Evolutionary conservation across 2,329 filamentous ascomycete genomes (phyloP).

Genomic region (Penicillium sp.): DNA sequence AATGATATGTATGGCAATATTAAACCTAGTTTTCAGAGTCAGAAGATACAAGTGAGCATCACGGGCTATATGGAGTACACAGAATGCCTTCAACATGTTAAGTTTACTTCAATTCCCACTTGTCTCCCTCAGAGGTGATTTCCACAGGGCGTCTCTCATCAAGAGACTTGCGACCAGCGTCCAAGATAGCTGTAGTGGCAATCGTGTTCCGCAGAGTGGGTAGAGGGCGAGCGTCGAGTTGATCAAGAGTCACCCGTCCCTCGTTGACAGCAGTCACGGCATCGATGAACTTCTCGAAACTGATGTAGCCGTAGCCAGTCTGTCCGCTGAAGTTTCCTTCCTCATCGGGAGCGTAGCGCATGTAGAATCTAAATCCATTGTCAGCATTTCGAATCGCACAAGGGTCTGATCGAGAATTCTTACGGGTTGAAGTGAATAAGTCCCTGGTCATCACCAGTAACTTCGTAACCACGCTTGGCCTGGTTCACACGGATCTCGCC

Average conservation of each 20-base stretch:
- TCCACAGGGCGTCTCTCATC: slow-evolving; percentile 78
- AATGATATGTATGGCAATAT: too few species aligned
- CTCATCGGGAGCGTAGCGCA: slow-evolving; percentile 91
- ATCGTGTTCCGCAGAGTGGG: slow-evolving; percentile 88
- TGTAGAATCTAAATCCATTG: slow-evolving; percentile 66
- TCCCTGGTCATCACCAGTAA: slow-evolving; percentile 74
- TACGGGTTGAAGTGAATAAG: slow-evolving; percentile 85
- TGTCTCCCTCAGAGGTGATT: slow-evolving; percentile 54
- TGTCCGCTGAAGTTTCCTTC: slow-evolving; percentile 93
- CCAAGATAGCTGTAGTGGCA: slow-evolving; percentile 85
- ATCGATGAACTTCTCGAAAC: slow-evolving; percentile 94
- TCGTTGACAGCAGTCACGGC: slow-evolving; percentile 78
- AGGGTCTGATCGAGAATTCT: slow-evolving; percentile 19
- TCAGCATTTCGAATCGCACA: not conserved
- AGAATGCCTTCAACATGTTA: not conserved
- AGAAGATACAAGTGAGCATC: too few species aligned
- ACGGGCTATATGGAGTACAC: too few species aligned
- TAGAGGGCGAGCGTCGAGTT: slow-evolving; percentile 76
- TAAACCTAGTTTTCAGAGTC: too few species aligned
- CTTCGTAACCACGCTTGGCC: slow-evolving; percentile 90
- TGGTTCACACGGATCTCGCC: slow-evolving; percentile 91
- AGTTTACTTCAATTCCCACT: slow-evolving; percentile 65
- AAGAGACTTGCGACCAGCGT: slow-evolving; percentile 80
- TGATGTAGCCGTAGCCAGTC: slow-evolving; percentile 89
- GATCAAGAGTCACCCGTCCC: slow-evolving; percentile 68